Evolutionary conservation across 169 alveolate species (phyloP), one percentile per base, ranked within the genome.

Genomic region (Plasmodium chabaudi): DNA sequence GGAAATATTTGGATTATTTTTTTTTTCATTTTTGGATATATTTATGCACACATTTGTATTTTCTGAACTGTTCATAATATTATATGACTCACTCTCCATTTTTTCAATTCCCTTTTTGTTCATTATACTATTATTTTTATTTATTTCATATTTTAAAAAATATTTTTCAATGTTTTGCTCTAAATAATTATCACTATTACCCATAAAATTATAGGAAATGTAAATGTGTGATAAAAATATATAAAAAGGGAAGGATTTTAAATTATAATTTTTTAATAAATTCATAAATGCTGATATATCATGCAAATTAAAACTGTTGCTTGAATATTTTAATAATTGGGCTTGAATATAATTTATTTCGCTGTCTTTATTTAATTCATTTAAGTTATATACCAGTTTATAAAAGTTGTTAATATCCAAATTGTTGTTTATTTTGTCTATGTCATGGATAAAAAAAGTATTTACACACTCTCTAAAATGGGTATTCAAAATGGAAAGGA

Each of bases 221-320:
- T 55, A 68, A 19, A 82, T 25, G 69, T 82, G 90, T 17, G 84
- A 65, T 39, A 65, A 49, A 64, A 82, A 82, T 13, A 84, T 44
- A 47, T 68, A 82, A n/a, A 82, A 55, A 13, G 72, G 39, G 47
- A 44, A 82, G 42, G 63, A n/a, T 56, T 27, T 70, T 51, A 60
- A 53, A 67, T 82, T 82, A 47, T 61, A 56, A 53, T 12, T 61
- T 34, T 23, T 57, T 47, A 82, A 51, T 17, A 82, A 82, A 82
- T 10, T 17, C 73, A 82, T 39, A 21, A 82, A 82, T 10, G 79
- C 13, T 19, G 90, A 53, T 49, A 82, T 60, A 49, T 82, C 90
- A 42, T 82, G 90, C 7, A 82, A 59, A 42, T 67, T 82, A 61
- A 68, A 82, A 64, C 39, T 42, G 77, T 63, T 77, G 44, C 34